Evolutionary conservation across 2,329 filamentous ascomycete species (phyloP).

Genomic region (Fusarium sp.): DNA sequence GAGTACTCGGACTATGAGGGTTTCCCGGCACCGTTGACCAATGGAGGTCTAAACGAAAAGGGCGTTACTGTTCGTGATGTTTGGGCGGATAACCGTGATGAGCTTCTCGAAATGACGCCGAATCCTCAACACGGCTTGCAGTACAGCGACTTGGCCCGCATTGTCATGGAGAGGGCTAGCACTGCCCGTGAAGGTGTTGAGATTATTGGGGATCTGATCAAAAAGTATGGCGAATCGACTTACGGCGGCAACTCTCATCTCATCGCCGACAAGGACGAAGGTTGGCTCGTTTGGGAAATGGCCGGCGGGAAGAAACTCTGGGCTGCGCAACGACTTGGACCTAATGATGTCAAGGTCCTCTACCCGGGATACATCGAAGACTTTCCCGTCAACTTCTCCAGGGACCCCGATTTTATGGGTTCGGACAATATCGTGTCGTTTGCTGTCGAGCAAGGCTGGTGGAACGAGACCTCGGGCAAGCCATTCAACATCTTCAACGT

Average conservation of each 20-base stretch:
- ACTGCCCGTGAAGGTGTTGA: constrained; percentile 34
- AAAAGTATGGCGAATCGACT: constrained; percentile 33
- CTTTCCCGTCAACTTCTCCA: constrained; percentile 30
- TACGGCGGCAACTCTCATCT: constrained; percentile 40
- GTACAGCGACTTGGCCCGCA: constrained; percentile 39
- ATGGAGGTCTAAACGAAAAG: constrained; percentile 38
- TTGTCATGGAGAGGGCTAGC: constrained; percentile 37
- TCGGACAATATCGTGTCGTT: constrained; percentile 38
- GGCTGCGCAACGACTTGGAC: constrained; percentile 37
- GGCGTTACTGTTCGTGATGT: constrained; percentile 37
- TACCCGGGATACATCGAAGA: constrained; percentile 38
- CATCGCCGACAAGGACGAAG: constrained; percentile 37
- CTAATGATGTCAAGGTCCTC: constrained; percentile 34
- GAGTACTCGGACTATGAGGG: constrained; percentile 41
- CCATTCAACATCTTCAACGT: constrained; percentile 38
- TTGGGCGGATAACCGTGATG: constrained; percentile 38
- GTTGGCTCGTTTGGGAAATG: constrained; percentile 41
- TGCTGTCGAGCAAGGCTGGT: constrained; percentile 37
- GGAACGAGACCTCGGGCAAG: constrained; percentile 31
- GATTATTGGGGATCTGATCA: constrained; percentile 31
- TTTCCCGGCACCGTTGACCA: constrained; percentile 33
- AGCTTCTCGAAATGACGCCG: constrained; percentile 37
- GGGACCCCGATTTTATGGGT: constrained; percentile 20
- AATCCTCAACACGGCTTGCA: constrained; percentile 34
- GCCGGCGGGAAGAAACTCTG: constrained; percentile 36